Conservation (phyloP, 306 rosid species). For the Benincasa hispida region DNA sequence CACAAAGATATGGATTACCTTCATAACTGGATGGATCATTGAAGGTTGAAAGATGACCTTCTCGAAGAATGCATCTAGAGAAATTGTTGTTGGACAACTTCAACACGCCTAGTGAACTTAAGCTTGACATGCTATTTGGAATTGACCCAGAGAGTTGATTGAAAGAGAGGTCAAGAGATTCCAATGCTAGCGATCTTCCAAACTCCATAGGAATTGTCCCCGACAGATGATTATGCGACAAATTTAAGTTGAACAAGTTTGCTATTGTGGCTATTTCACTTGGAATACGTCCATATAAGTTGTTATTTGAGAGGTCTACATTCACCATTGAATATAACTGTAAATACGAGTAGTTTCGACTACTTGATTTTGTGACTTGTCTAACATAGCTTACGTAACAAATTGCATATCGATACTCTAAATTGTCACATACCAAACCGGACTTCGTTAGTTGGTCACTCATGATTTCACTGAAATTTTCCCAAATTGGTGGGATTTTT, state of each 20-base stretch:
- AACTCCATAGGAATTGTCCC: background rate
- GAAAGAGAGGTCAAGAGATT: background rate
- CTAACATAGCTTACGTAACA: background rate
- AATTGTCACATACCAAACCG: background rate
- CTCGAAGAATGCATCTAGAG: constrained; percentile 2
- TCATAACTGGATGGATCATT: constrained; percentile 4
- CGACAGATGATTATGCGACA: background rate
- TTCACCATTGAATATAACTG: background rate
- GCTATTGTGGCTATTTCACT: background rate
- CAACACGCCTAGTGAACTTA: background rate
- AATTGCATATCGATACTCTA: background rate
- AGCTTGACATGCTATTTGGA: background rate
- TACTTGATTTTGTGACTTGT: background rate
- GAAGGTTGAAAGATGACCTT: constrained; percentile 8
- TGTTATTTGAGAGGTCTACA: constrained; percentile 8
- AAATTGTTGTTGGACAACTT: constrained; percentile 8
- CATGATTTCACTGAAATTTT: background rate
- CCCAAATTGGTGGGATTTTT: background rate
- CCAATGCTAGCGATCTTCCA: background rate
- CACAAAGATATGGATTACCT: constrained; percentile 2
- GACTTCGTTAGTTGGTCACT: background rate
- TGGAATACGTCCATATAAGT: constrained; percentile 1
- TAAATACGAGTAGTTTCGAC: background rate
- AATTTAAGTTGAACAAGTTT: background rate
- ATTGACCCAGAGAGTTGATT: background rate